Base-by-base conservation (phyloP, 805 yeast genomes). In the Candida khao-thaluensis region DNA sequence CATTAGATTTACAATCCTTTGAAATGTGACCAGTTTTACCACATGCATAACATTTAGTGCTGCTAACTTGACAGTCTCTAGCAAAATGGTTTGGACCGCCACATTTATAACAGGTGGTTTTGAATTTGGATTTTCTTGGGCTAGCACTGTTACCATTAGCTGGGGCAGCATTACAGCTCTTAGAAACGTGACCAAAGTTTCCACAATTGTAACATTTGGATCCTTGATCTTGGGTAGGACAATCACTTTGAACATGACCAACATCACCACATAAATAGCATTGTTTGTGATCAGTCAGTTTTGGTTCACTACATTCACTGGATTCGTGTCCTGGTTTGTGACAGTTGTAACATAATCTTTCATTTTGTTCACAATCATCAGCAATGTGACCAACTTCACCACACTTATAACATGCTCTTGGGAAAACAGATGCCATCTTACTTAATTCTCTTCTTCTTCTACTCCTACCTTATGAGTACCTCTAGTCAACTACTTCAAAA, bases 51-150 rank as follows among this genome's bases (percentile, higher is more conserved):
- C 97, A 89, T 69, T 86, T 86, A 60, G 80, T 75, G 40, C 54
- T 54, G 41, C 79, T 76, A 52, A 80, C 81, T 62, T 81, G 83
- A 69, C 96, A 87, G 65, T 87, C 95, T 71, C 86, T 83, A 50
- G 95, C 95, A 69, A 82, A 83, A 66, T 88, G 95, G 79, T 86
- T 86, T 59, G 93, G 89, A 49, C 91, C 93, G 58, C 95, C 95
- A 64, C 95, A 86, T 69, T 82, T 86, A 81, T 83, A 85, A 69
- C 95, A 86, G 43, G 86, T 77, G 46, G 82, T 69, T 12, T 40
- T 35, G 14, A 24, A 23, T 30, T 27, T 43, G 7, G 41, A 12
- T 32, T 28, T 37, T 16, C 26, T 31, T 27, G 37, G 36, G 14
- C 38, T 16, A 4, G 15, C 17, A 12, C 14, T 21, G 6, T 21